A percentile compares a stretch with the other conserved stretches of the same genome.
Conservation (phyloP, 768 basidiomycete species). For the Pleurotus cornucopiae region DNA sequence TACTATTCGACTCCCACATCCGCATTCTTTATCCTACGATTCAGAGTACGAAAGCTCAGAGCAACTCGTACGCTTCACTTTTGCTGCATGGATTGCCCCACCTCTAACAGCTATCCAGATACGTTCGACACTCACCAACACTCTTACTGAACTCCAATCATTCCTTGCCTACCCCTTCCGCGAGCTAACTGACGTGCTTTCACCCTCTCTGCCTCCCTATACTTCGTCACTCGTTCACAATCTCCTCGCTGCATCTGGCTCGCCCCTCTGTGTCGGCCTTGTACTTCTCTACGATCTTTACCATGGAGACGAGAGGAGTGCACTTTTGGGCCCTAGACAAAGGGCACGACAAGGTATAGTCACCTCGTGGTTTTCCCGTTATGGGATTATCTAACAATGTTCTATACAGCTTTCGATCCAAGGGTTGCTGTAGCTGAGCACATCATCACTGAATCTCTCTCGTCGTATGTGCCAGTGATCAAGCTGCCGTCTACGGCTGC, state of each 20-base stretch:
- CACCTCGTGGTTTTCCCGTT: not conserved
- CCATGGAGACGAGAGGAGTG: not conserved
- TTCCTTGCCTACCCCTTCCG: constrained; percentile 6
- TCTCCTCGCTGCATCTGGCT: constrained; percentile 1
- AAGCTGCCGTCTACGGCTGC: not conserved
- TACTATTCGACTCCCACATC: constrained; percentile 1
- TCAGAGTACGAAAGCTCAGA: constrained; percentile 6
- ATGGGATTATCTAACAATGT: not conserved
- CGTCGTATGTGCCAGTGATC: not conserved
- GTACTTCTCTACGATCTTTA: constrained; percentile 3
- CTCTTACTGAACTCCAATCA: constrained; percentile 3
- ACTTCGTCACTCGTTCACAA: constrained; percentile 5
- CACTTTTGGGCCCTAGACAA: not conserved
- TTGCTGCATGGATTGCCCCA: not conserved
- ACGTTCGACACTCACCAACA: not conserved
- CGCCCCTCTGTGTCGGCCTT: constrained; percentile 1
- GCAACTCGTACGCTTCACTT: not conserved
- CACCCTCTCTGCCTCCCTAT: constrained; percentile 2
- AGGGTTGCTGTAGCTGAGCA: constrained; percentile 5
- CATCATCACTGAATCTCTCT: constrained; percentile 4
- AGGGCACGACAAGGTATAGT: constrained; percentile 4
- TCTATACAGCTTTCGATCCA: constrained; percentile 1
- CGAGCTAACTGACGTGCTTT: not conserved
- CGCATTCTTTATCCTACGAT: not conserved
- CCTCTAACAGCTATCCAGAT: not conserved